phyloP scores from a whole-genome alignment of 768 basidiomycete genomes.

The Russula lepida region DNA sequence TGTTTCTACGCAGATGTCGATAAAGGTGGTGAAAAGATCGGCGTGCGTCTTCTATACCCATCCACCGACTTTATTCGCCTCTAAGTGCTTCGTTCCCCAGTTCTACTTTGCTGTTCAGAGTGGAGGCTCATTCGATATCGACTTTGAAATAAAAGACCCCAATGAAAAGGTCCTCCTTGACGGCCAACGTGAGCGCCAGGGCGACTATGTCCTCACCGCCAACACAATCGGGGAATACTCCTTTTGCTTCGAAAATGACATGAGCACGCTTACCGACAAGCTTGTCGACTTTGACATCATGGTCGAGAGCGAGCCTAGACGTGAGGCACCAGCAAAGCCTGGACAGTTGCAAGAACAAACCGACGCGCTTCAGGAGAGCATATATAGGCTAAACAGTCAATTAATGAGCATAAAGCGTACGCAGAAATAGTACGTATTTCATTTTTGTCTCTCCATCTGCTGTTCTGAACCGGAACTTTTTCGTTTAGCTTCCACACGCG shows the following conservation, averaged over 20 bases:
- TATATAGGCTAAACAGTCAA: conserved; percentile 83
- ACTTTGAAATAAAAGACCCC: conserved; percentile 89
- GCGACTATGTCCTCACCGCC: conserved; percentile 95
- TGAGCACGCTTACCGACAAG: conserved; percentile 89
- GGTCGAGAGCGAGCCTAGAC: conserved; percentile 94
- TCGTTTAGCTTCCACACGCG: conserved; percentile 77
- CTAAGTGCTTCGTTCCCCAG: conserved; percentile 32
- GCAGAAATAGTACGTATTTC: conserved; percentile 75
- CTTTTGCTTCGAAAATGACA: conserved; percentile 98
- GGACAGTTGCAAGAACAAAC: conserved; percentile 90
- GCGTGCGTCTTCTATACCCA: conserved; percentile 40
- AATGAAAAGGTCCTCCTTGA: conserved; percentile 81
- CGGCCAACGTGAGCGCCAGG: conserved; percentile 83
- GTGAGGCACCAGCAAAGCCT: conserved; percentile 81
- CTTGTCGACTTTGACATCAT: conserved; percentile 94
- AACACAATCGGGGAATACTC: conserved; percentile 85
- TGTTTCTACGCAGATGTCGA: conserved; percentile 98
- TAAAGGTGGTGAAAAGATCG: conserved; percentile 88
- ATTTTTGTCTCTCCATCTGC: background rate
- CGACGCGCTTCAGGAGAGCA: conserved; percentile 87
- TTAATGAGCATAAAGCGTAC: conserved; percentile 84
- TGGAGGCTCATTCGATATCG: conserved; percentile 93
- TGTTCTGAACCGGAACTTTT: background rate
- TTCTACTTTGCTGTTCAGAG: conserved; percentile 99
- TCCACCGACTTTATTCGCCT: background rate